Evolutionary conservation across 1,284 basidiomycete species (phyloP).

Genomic region (Austroboletus rostrupii): DNA sequence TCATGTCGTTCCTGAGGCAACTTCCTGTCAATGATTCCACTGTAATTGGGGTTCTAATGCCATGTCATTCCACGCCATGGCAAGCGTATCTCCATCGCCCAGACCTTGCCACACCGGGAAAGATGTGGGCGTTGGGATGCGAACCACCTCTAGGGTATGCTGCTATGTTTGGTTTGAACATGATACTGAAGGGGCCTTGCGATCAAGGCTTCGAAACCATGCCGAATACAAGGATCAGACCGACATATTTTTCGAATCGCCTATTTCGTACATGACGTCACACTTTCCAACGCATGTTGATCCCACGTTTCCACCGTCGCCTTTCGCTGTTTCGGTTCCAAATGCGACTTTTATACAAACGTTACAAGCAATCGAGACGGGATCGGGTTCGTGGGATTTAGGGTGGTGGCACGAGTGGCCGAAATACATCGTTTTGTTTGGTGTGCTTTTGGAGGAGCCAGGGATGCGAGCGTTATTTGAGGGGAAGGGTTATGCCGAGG

Average conservation of each 20-base stretch:
- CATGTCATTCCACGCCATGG: constrained; percentile 98
- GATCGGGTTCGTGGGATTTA: constrained; percentile 29
- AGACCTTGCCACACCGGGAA: constrained; percentile 47
- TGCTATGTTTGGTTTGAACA: constrained; percentile 1
- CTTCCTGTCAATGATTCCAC: constrained; percentile 48
- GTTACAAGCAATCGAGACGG: constrained; percentile 19
- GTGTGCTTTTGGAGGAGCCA: constrained; percentile 54
- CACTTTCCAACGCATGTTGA: constrained; percentile 68
- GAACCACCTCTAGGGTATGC: constrained; percentile 82
- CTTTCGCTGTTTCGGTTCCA: constrained; percentile 54
- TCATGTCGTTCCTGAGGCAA: constrained; percentile 60
- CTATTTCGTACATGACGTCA: constrained; percentile 58
- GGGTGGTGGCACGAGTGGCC: constrained; percentile 77
- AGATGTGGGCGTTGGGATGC: constrained; percentile 83
- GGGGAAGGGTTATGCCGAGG: constrained; percentile 62
- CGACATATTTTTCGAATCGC: constrained; percentile 77
- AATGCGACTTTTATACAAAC: constrained; percentile 32
- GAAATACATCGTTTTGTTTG: constrained; percentile 77
- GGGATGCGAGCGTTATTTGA: constrained; percentile 50
- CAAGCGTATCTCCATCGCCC: constrained; percentile 82
- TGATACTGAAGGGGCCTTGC: constrained; percentile 6
- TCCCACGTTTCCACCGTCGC: constrained; percentile 61
- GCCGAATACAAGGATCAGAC: constrained; percentile 77
- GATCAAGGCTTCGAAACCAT: constrained; percentile 46
- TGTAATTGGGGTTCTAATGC: constrained; percentile 85